Evolutionary conservation across 2,329 filamentous ascomycete species (phyloP).

Genomic region (Fusarium pseudoanthophilum): DNA sequence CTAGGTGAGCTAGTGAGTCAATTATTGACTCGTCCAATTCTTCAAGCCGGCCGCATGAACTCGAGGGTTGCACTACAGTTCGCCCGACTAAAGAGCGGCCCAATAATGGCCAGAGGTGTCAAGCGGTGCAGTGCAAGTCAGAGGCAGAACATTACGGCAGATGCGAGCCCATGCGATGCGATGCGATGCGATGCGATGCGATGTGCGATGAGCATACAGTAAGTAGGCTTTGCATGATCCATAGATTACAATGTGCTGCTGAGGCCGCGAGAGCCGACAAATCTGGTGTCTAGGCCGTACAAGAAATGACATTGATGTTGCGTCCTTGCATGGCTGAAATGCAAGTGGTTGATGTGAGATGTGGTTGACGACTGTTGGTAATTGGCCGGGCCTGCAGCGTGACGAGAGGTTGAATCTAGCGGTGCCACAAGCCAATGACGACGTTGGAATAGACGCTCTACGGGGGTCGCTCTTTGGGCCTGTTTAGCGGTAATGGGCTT

Average conservation of each 20-base stretch:
- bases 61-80: conserved; percentile 33
- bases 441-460: conserved; percentile 41
- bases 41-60: conserved; percentile 29
- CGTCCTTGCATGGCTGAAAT: conserved; percentile 34
- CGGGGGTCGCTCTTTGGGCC: conserved; percentile 13
- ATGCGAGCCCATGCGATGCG: conserved; percentile 20
- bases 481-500: conserved; percentile 18
- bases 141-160: conserved; percentile 31
- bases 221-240: conserved; percentile 36
- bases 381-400: conserved; percentile 42
- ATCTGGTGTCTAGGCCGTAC: conserved; percentile 9
- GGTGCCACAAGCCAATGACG: conserved; percentile 41
- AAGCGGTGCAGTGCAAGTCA: conserved; percentile 27
- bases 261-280: conserved; percentile 13
- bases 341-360: conserved; percentile 15
- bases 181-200: conserved; percentile 16
- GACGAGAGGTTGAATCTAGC: conserved; percentile 34
- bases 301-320: conserved; percentile 11
- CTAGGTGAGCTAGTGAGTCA: background rate
- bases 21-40: conserved; percentile 24
- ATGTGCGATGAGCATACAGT: conserved; percentile 20
- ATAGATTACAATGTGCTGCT: conserved; percentile 32
- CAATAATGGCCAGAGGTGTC: conserved; percentile 13
- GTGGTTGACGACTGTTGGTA: conserved; percentile 17
- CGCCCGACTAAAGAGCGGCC: conserved; percentile 17